Conservation (phyloP, 2,329 filamentous ascomycete genomes). For the Verticillium alfalfae region DNA sequence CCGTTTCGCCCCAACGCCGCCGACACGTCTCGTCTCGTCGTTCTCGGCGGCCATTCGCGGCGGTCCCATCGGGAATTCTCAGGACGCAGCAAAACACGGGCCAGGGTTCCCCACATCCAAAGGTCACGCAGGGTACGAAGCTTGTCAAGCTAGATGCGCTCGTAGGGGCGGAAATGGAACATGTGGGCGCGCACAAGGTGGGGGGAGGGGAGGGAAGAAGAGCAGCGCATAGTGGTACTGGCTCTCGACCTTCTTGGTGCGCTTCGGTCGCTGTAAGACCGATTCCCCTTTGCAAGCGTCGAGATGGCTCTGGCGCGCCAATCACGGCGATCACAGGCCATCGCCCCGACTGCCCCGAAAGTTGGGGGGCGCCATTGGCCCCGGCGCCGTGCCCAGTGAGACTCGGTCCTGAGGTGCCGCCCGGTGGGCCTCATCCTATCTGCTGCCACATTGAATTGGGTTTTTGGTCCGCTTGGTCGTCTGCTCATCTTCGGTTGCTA, state of each 20-base stretch:
- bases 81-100: not conserved
- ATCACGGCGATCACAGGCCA: constrained; percentile 1
- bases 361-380: not conserved
- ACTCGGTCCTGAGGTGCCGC: not conserved
- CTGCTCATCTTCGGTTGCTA: constrained; percentile 1
- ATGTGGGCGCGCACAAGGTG: not conserved
- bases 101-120: constrained; percentile 11
- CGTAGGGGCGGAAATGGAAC: not conserved
- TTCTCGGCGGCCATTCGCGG: not conserved
- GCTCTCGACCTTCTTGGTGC: not conserved
- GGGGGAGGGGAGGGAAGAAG: not conserved
- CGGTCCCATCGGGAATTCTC: not conserved
- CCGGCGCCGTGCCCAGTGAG: constrained; percentile 1
- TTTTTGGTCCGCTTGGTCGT: constrained; percentile 1
- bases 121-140: constrained; percentile 13
- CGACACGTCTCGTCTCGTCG: not conserved
- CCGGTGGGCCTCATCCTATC: not conserved
- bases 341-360: not conserved
- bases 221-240: not conserved
- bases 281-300: constrained; percentile 2
- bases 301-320: constrained; percentile 1
- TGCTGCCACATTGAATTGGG: too few relatives aligned
- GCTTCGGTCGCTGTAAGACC: constrained; percentile 14
- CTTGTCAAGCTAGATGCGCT: constrained; percentile 4
- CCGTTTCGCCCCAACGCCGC: not conserved